Evolutionary conservation across 1,284 basidiomycete genomes (phyloP).

Genomic region (Spongiforma sp.): DNA sequence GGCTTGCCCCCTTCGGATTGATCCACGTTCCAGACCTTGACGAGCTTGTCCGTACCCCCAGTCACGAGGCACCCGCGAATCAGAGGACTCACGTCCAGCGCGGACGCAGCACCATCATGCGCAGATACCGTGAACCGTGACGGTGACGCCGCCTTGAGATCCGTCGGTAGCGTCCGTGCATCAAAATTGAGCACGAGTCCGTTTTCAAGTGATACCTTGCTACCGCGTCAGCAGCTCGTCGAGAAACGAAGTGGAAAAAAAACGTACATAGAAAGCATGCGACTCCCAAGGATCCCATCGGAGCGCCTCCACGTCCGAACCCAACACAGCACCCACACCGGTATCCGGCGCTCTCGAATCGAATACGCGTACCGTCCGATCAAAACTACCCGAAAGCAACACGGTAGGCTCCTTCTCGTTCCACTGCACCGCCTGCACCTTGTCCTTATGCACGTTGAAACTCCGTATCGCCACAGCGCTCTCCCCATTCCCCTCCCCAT

Average conservation of each 20-base stretch:
- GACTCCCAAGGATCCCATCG: constrained; percentile 97
- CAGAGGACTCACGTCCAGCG: constrained; percentile 91
- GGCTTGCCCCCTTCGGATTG: constrained; percentile 69
- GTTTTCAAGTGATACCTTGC: constrained; percentile 91
- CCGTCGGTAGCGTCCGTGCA: constrained; percentile 78
- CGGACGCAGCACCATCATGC: constrained; percentile 93
- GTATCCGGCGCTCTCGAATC: constrained; percentile 86
- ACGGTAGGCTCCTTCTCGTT: constrained; percentile 88
- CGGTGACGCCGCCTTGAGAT: constrained; percentile 62
- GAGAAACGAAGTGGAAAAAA: not conserved
- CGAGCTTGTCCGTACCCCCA: constrained; percentile 91
- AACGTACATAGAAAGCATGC: constrained; percentile 84
- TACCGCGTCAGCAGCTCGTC: constrained; percentile 5
- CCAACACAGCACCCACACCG: constrained; percentile 81
- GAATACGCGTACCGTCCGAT: constrained; percentile 92
- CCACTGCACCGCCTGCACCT: constrained; percentile 99
- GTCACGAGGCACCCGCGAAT: constrained; percentile 92
- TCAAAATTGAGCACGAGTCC: constrained; percentile 94
- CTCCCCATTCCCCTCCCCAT: constrained; percentile 49
- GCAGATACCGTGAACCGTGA: constrained; percentile 91
- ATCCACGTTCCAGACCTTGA: constrained; percentile 96
- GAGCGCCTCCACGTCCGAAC: constrained; percentile 92
- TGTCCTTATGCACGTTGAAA: constrained; percentile 92
- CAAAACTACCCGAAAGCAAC: constrained; percentile 92
- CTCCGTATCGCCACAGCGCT: constrained; percentile 67